These are phyloP conservation scores for Millerozyma acaciae DNA, from an alignment of 805 yeast species.

Conservation along the genomic window DNA sequence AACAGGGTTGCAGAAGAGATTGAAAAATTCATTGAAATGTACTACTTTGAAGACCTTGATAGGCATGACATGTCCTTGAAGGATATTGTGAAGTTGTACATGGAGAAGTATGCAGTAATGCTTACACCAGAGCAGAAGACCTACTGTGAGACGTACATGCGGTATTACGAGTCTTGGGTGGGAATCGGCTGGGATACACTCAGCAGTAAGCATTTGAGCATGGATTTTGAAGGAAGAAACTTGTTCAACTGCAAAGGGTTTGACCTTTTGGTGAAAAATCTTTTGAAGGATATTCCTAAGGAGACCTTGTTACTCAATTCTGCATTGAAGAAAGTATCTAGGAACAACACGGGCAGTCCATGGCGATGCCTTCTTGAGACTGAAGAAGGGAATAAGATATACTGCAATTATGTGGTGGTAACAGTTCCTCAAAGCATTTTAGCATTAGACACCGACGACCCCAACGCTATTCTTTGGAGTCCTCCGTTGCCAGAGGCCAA, in stretches of 20 bases:
- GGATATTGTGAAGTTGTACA: slow-evolving; percentile 45
- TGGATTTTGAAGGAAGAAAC: slow-evolving; percentile 75
- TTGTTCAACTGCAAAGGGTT: slow-evolving; percentile 65
- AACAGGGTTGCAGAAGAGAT: slow-evolving; percentile 50
- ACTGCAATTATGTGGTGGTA: slow-evolving; percentile 58
- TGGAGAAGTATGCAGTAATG: slow-evolving; percentile 42
- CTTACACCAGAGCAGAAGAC: slow-evolving; percentile 48
- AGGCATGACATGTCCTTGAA: slow-evolving; percentile 49
- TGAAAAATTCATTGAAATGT: slow-evolving; percentile 53
- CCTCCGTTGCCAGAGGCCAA: slow-evolving; percentile 20
- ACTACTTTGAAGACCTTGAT: slow-evolving; percentile 48
- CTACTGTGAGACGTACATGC: slow-evolving; percentile 48
- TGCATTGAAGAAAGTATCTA: slow-evolving; percentile 39
- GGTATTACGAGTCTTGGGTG: slow-evolving; percentile 74
- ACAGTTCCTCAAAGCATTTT: slow-evolving; percentile 77
- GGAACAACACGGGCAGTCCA: slow-evolving; percentile 15
- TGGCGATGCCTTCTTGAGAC: slow-evolving; percentile 30
- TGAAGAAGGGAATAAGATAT: slow-evolving; percentile 22
- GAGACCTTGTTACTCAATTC: slow-evolving; percentile 37
- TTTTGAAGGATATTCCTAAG: slow-evolving; percentile 33
- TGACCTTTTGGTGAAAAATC: slow-evolving; percentile 45
- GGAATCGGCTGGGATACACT: slow-evolving; percentile 66
- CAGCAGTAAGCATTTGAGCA: slow-evolving; percentile 65
- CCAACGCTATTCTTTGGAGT: slow-evolving; percentile 44
- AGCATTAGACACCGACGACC: slow-evolving; percentile 30